phyloP scores from a whole-genome alignment of 495 filamentous ascomycete species.

The Poronia punctata region DNA sequence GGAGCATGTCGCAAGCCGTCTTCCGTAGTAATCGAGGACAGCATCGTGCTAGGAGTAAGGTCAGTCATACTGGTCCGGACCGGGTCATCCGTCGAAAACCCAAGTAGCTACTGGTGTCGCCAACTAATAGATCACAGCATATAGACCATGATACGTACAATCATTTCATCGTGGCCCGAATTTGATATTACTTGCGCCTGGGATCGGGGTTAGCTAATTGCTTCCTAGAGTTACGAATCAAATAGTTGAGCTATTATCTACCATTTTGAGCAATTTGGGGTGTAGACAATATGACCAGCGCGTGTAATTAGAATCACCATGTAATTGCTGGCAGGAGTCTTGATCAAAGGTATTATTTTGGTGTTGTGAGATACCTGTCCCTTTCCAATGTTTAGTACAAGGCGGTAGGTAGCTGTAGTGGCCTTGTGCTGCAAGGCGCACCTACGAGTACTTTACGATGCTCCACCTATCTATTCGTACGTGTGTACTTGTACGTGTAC shows the following conservation, averaged over 20 bases:
- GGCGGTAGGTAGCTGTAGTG: not conserved
- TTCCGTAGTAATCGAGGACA: slow-evolving; percentile 95
- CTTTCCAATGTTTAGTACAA: slow-evolving; percentile 6
- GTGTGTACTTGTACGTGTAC: too few relatives aligned
- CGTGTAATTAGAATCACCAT: not conserved
- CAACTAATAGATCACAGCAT: too few relatives aligned
- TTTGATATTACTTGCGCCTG: slow-evolving; percentile 78
- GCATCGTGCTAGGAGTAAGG: slow-evolving; percentile 77
- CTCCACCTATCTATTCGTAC: too few relatives aligned
- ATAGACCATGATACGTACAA: slow-evolving; percentile 70
- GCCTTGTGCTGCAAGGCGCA: slow-evolving; percentile 1
- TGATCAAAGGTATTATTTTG: not conserved
- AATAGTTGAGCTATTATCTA: slow-evolving; percentile 7
- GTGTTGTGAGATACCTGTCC: slow-evolving; percentile 8
- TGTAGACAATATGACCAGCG: not conserved
- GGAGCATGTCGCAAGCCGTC: slow-evolving; percentile 92
- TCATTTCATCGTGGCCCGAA: slow-evolving; percentile 98
- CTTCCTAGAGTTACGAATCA: not conserved
- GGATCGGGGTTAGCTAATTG: slow-evolving; percentile 12
- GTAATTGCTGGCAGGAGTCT: not conserved
- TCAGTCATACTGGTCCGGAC: slow-evolving; percentile 11
- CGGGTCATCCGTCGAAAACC: too few relatives aligned
- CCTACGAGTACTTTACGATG: not conserved
- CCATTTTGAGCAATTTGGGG: slow-evolving; percentile 15
- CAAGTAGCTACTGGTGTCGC: too few relatives aligned